Evolutionary conservation across 2,329 filamentous ascomycete species (phyloP).

Genomic region (Lasiodiplodia sp.): DNA sequence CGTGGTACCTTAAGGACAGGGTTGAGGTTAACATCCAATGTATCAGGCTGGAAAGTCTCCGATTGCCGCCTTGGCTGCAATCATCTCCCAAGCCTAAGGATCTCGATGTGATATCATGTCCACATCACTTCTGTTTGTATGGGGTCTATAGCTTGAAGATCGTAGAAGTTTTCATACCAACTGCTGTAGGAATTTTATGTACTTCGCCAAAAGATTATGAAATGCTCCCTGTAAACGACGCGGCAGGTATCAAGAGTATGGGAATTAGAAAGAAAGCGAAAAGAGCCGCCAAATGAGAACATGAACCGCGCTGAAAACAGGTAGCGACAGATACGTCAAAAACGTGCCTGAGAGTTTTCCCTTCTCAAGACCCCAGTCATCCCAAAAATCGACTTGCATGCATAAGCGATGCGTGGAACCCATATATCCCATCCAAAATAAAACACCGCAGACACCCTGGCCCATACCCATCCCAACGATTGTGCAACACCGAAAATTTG

Average conservation of each 20-base stretch:
- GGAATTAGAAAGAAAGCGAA: background rate
- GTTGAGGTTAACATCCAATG: background rate
- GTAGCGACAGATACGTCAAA: slow-evolving; percentile 11
- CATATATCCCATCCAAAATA: slow-evolving; percentile 18
- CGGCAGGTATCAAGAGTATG: slow-evolving; percentile 15
- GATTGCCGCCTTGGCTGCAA: background rate
- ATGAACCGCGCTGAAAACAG: background rate
- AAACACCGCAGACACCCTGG: slow-evolving; percentile 9
- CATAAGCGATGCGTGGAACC: slow-evolving; percentile 10
- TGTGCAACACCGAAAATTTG: slow-evolving; percentile 17
- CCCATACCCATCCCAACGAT: slow-evolving; percentile 11
- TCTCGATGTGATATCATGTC: slow-evolving; percentile 17
- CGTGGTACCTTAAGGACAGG: background rate
- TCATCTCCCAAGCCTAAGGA: background rate
- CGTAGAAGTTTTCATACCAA: background rate
- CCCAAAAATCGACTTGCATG: slow-evolving; percentile 13
- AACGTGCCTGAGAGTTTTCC: background rate
- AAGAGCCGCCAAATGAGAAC: slow-evolving; percentile 5
- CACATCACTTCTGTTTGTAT: background rate
- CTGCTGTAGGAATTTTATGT: slow-evolving; percentile 4
- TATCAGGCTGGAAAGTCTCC: background rate
- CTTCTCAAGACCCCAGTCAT: background rate
- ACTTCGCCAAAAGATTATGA: slow-evolving; percentile 8
- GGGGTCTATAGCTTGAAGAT: too few species aligned
- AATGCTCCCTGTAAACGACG: background rate